Percentiles rank a stretch among this genome's conserved stretches.
These are phyloP conservation scores for Galeopsis tetrahit DNA, from an alignment of 257 asterid species.

Conservation along the genomic window DNA sequence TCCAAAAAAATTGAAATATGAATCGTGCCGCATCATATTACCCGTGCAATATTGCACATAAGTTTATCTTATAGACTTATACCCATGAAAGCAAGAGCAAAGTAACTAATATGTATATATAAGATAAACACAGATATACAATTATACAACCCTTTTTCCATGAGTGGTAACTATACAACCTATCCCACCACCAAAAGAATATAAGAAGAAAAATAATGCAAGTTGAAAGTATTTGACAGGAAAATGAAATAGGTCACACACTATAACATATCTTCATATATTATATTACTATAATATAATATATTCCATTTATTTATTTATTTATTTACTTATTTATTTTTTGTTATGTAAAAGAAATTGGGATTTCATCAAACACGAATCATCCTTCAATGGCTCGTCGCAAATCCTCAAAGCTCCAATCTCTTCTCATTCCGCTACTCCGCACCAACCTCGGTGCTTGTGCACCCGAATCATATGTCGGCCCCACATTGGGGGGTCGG, in stretches of 20 bases:
- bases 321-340: background rate
- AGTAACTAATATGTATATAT: background rate
- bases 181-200: background rate
- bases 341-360: no score
- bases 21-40: no score
- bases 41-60: no score
- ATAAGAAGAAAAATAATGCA: background rate
- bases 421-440: conserved; percentile 36
- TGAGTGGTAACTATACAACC: background rate
- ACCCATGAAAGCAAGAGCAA: background rate
- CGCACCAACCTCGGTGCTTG: conserved; percentile 12
- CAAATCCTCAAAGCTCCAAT: conserved; percentile 34
- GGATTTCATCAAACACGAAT: background rate
- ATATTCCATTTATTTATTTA: background rate
- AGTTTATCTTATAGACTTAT: no score
- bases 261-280: background rate
- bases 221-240: background rate
- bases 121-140: background rate
- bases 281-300: background rate
- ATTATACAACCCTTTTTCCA: background rate
- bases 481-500: no score
- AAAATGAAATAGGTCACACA: background rate
- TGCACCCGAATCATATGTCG: background rate
- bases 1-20: no score
- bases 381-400: conserved; percentile 20